phyloP scores from a whole-genome alignment of 805 yeast genomes.

The Saccharomycopsis selenospora region DNA sequence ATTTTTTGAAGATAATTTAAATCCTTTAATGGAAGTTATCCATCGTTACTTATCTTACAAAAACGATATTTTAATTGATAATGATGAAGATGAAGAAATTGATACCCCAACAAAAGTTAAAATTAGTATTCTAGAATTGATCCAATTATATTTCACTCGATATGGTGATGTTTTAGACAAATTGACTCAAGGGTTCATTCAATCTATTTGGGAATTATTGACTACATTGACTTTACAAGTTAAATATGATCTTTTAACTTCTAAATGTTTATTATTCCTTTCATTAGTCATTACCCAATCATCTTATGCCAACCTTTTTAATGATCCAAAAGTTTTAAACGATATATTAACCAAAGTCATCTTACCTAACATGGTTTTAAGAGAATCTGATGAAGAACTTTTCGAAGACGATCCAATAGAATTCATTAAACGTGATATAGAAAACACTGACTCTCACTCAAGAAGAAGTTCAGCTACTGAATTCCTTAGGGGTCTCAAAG shows the following conservation, averaged over 20 bases:
- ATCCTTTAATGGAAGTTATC: slow-evolving; percentile 67
- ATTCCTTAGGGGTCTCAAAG: slow-evolving; percentile 79
- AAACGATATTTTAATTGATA: slow-evolving; percentile 47
- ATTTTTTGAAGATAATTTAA: slow-evolving; percentile 87
- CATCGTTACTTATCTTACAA: slow-evolving; percentile 70
- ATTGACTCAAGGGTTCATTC: slow-evolving; percentile 68
- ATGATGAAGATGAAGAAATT: slow-evolving; percentile 57
- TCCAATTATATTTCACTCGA: slow-evolving; percentile 79
- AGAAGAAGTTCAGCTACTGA: slow-evolving; percentile 92
- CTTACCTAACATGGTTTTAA: slow-evolving; percentile 77
- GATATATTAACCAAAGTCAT: slow-evolving; percentile 78
- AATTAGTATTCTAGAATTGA: slow-evolving; percentile 75
- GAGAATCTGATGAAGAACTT: slow-evolving; percentile 84
- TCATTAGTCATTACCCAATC: slow-evolving; percentile 73
- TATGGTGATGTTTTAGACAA: slow-evolving; percentile 89
- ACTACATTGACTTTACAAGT: slow-evolving; percentile 58
- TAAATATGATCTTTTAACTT: slow-evolving; percentile 78
- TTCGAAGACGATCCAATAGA: slow-evolving; percentile 98
- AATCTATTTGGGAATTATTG: slow-evolving; percentile 73
- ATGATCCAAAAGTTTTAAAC: slow-evolving; percentile 53
- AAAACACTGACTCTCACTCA: slow-evolving; percentile 90
- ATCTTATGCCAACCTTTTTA: slow-evolving; percentile 55
- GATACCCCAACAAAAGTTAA: slow-evolving; percentile 67
- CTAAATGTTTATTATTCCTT: slow-evolving; percentile 71
- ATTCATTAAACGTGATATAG: slow-evolving; percentile 85